Percentiles rank a stretch among this genome's conserved stretches.
Evolutionary conservation across 177 flowering plant species (phyloP).

Genomic region (Vitis hybrid): DNA sequence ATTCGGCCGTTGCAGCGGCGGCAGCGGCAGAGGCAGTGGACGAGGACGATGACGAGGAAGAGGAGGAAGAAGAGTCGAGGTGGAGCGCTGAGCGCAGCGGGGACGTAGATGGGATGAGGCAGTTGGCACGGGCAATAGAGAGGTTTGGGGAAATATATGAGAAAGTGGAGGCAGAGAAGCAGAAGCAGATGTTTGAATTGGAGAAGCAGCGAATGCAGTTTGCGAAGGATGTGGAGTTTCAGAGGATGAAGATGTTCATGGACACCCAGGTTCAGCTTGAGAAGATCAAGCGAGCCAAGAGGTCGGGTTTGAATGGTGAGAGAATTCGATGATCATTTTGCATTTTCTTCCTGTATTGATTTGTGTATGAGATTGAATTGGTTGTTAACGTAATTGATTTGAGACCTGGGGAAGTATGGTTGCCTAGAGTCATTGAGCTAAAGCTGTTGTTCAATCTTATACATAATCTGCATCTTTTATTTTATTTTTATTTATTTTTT

Average conservation of each 20-base stretch:
- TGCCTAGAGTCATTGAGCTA: slow-evolving; percentile 5
- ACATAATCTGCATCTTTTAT: not conserved
- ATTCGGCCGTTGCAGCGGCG: slow-evolving; percentile 66
- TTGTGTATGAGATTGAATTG: not conserved
- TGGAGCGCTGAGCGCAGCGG: slow-evolving; percentile 34
- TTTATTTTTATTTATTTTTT: no score
- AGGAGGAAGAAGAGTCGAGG: slow-evolving; percentile 34
- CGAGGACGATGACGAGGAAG: slow-evolving; percentile 31
- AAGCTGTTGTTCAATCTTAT: not conserved
- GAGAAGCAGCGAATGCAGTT: slow-evolving; percentile 93
- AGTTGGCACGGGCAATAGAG: slow-evolving; percentile 63
- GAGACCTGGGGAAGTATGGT: not conserved
- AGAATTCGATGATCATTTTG: slow-evolving; percentile 5
- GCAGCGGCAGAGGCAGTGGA: slow-evolving; percentile 55
- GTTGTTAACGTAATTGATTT: not conserved
- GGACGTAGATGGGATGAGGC: slow-evolving; percentile 44
- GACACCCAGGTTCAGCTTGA: slow-evolving; percentile 82
- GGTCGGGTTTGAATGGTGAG: slow-evolving; percentile 50
- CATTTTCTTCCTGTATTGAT: not conserved
- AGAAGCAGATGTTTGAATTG: slow-evolving; percentile 72
- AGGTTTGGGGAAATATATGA: slow-evolving; percentile 77
- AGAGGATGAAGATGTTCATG: slow-evolving; percentile 83
- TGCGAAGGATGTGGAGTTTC: slow-evolving; percentile 79
- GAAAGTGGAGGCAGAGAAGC: slow-evolving; percentile 72
- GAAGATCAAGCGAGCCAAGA: slow-evolving; percentile 61